These are phyloP conservation scores for Podospora anserina DNA, from an alignment of 495 filamentous ascomycete genomes.

Conservation along the genomic window DNA sequence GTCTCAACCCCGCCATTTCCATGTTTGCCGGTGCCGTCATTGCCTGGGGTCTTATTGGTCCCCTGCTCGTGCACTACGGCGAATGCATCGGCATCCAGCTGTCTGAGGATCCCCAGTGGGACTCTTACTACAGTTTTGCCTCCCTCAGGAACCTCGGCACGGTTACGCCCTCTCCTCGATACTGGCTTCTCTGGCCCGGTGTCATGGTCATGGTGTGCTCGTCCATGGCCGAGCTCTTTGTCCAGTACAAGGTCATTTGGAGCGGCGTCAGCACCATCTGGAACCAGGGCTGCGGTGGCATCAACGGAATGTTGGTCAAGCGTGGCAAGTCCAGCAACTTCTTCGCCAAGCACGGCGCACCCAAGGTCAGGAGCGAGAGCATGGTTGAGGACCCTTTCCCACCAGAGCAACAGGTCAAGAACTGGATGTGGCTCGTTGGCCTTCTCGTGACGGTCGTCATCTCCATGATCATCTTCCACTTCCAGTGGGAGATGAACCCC, in stretches of 20 bases:
- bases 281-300: conserved; percentile 41
- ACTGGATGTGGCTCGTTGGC: conserved; percentile 60
- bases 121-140: conserved; percentile 46
- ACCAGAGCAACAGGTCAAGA: conserved; percentile 54
- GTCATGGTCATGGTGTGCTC: conserved; percentile 63
- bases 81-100: conserved; percentile 47
- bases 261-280: conserved; percentile 50
- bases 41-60: conserved; percentile 66
- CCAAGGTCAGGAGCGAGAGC: conserved; percentile 27
- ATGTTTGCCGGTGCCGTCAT: conserved; percentile 58
- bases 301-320: conserved; percentile 40
- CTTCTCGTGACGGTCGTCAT: conserved; percentile 51
- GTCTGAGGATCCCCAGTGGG: conserved; percentile 49
- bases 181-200: conserved; percentile 66
- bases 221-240: conserved; percentile 58
- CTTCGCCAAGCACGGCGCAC: conserved; percentile 43
- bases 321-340: conserved; percentile 46
- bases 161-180: conserved; percentile 53
- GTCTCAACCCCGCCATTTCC: conserved; percentile 61
- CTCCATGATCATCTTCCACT: conserved; percentile 56
- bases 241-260: conserved; percentile 60
- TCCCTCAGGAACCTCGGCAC: conserved; percentile 48
- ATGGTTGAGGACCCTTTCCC: conserved; percentile 50
- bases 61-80: conserved; percentile 56
- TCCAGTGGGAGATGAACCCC: conserved; percentile 60